These are phyloP conservation scores for Pichia kudriavzevii DNA, from an alignment of 1,139 yeast species.

Conservation along the genomic window DNA sequence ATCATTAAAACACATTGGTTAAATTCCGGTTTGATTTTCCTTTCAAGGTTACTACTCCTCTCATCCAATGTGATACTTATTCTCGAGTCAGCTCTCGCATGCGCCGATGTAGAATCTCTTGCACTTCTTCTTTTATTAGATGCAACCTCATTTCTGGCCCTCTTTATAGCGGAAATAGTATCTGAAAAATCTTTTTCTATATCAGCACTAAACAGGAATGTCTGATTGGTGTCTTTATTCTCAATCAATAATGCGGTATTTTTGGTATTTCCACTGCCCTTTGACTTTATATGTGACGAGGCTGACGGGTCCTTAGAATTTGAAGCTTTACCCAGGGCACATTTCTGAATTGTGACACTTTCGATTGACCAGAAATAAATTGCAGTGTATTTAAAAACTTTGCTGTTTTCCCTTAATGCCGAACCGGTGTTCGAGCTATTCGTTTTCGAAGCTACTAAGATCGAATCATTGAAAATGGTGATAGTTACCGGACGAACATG, in stretches of 20 bases:
- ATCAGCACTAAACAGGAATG: constrained; percentile 61
- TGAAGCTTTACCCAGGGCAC: too few relatives aligned
- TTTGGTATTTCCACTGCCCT: neutral
- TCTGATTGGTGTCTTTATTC: constrained; percentile 33
- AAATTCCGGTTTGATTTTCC: constrained; percentile 16
- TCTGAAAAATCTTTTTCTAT: constrained; percentile 51
- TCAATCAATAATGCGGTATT: constrained; percentile 41
- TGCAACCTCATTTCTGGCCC: constrained; percentile 57
- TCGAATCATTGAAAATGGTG: constrained; percentile 68
- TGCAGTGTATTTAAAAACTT: constrained; percentile 41
- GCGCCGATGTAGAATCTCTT: constrained; percentile 32
- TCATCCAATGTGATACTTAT: too few relatives aligned
- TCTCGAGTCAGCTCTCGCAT: constrained; percentile 26
- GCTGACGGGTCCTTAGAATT: constrained; percentile 8
- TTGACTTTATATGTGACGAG: constrained; percentile 2
- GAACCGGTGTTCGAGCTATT: constrained; percentile 19
- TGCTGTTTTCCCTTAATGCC: constrained; percentile 15
- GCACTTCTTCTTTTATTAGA: constrained; percentile 38
- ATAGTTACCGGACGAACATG: constrained; percentile 68
- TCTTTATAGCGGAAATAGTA: constrained; percentile 50
- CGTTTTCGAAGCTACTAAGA: constrained; percentile 65
- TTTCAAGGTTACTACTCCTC: constrained; percentile 22
- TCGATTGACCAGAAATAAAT: constrained; percentile 55
- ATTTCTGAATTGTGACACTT: constrained; percentile 8
- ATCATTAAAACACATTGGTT: constrained; percentile 10